phyloP scores from a whole-genome alignment of 83 land plant species.

The Picea engelmannii region DNA sequence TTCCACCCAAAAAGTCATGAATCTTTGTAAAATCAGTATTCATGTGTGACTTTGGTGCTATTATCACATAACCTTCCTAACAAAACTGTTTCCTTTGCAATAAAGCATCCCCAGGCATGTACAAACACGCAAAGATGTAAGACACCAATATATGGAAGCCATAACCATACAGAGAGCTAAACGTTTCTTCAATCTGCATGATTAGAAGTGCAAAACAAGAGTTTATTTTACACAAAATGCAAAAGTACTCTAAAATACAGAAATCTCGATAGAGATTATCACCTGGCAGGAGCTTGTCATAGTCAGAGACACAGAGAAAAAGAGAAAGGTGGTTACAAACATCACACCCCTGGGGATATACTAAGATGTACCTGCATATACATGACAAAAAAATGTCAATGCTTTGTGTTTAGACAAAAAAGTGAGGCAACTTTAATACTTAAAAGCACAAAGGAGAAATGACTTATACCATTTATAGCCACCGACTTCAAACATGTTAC shows the following conservation, averaged over 20 bases:
- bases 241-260: constrained; percentile 3
- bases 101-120: no score
- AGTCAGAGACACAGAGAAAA: constrained; percentile 98
- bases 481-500: constrained; percentile 97
- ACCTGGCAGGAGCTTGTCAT: constrained; percentile 99
- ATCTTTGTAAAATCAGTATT: no score
- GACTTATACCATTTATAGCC: constrained; percentile 94
- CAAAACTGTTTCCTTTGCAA: no score
- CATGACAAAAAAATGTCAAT: constrained; percentile 7
- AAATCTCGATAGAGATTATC: constrained; percentile 1
- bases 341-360: constrained; percentile 99
- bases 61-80: no score
- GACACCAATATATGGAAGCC: no score
- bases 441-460: neutral
- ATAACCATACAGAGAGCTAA: no score
- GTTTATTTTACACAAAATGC: neutral
- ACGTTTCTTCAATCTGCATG: no score
- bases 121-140: no score
- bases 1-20: no score
- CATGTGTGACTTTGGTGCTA: no score
- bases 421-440: neutral
- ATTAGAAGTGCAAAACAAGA: no score
- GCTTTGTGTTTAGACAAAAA: neutral
- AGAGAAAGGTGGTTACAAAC: constrained; percentile 98
- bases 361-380: constrained; percentile 88